A percentile compares a stretch with the other conserved stretches of the same genome.
Evolutionary conservation across 2,329 filamentous ascomycete species (phyloP).

Genomic region (Apiospora malaysiana): DNA sequence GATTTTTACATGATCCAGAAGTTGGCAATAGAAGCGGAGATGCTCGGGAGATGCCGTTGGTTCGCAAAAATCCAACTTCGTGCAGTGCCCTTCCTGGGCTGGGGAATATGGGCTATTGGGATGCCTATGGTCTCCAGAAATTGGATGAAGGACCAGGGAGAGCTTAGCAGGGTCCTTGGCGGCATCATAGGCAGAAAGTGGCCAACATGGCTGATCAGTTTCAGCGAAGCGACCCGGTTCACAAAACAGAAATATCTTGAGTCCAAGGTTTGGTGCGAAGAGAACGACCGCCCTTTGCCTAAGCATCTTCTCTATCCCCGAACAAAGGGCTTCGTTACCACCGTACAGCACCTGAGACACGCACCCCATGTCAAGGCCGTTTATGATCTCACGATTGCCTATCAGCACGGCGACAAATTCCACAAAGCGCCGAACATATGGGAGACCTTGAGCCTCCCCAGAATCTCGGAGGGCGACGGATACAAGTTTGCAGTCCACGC

Average conservation of each 20-base stretch:
- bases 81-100: slow-evolving; percentile 65
- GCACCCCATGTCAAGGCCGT: slow-evolving; percentile 58
- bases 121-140: slow-evolving; percentile 68
- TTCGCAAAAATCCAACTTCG: slow-evolving; percentile 66
- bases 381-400: slow-evolving; percentile 62
- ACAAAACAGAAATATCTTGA: slow-evolving; percentile 58
- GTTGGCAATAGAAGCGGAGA: slow-evolving; percentile 57
- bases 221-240: slow-evolving; percentile 68
- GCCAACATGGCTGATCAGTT: slow-evolving; percentile 69
- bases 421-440: slow-evolving; percentile 57
- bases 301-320: slow-evolving; percentile 65
- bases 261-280: slow-evolving; percentile 58
- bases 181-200: slow-evolving; percentile 57
- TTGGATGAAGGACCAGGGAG: slow-evolving; percentile 61
- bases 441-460: slow-evolving; percentile 53
- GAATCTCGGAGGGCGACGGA: slow-evolving; percentile 45
- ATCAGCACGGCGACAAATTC: slow-evolving; percentile 51
- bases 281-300: slow-evolving; percentile 55
- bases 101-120: slow-evolving; percentile 69
- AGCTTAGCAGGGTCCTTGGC: slow-evolving; percentile 62
- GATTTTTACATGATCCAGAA: slow-evolving; percentile 71
- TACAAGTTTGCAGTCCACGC: slow-evolving; percentile 58
- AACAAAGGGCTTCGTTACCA: slow-evolving; percentile 66
- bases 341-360: slow-evolving; percentile 59
- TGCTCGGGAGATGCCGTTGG: slow-evolving; percentile 67